phyloP scores from a whole-genome alignment of 768 basidiomycete species.

The Collybia mongolica region DNA sequence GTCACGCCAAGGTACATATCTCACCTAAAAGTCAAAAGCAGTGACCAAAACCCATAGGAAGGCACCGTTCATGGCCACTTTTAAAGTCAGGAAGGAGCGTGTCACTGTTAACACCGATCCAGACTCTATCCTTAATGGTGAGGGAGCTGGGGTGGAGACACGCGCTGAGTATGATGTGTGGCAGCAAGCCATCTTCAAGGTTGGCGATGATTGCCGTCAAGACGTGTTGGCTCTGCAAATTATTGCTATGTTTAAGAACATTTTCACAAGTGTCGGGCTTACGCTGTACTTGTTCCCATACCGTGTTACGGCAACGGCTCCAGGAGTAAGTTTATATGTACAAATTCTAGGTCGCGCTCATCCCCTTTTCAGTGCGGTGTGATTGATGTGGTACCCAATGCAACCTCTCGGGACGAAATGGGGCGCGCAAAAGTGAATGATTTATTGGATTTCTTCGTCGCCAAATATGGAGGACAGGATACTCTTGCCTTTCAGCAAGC shows the following conservation, averaged over 20 bases:
- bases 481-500: slow-evolving; percentile 90
- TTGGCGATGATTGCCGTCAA: slow-evolving; percentile 98
- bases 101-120: slow-evolving; percentile 67
- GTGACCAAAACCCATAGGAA: slow-evolving; percentile 26
- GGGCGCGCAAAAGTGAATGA: slow-evolving; percentile 98
- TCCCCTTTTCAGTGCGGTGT: slow-evolving; percentile 76
- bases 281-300: slow-evolving; percentile 94
- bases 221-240: slow-evolving; percentile 96
- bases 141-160: slow-evolving; percentile 56
- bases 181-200: slow-evolving; percentile 99
- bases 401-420: slow-evolving; percentile 99
- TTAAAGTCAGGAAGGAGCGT: slow-evolving; percentile 92
- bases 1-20: slow-evolving; percentile 83
- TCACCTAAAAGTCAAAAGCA: neutral
- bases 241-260: slow-evolving; percentile 99
- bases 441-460: slow-evolving; percentile 88
- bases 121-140: slow-evolving; percentile 67
- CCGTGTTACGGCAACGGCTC: slow-evolving; percentile 93
- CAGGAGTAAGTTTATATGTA: slow-evolving; percentile 65
- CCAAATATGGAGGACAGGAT: slow-evolving; percentile 90
- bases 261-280: slow-evolving; percentile 86
- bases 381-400: slow-evolving; percentile 97
- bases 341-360: neutral
- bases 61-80: slow-evolving; percentile 99
- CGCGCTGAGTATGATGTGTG: slow-evolving; percentile 81